Evolutionary conservation across 2,329 filamentous ascomycete species (phyloP), one percentile per base, ranked within the genome.

Genomic region (Penicillium sp.): DNA sequence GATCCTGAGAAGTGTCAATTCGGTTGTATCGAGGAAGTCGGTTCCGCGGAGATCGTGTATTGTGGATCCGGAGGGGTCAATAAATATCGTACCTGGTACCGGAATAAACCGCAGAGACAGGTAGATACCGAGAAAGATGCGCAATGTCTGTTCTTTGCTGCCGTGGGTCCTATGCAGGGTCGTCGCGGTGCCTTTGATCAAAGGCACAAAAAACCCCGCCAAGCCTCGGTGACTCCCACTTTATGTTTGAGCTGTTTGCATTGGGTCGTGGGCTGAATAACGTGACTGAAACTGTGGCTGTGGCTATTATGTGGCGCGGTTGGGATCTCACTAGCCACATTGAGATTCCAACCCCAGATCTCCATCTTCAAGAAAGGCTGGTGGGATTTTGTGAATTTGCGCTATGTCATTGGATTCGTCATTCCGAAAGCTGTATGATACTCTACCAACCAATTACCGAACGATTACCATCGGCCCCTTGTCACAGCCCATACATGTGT

Each of bases 151-250:
- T 49, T 50, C 25, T 18, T n/a, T 26, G 41, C 29, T 41, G 44
- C 22, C 26, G 27, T 29, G 33, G 23, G 40, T 29, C 18, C 25
- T 49, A 37, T 37, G 41, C 53, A 52, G 43, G 54, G 50, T 59
- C 25, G 40, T 44, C 40, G 29, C 18, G n/a, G 23, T 23, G 57
- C 59, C 57, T 55, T 56, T 31, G 12, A 31, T 58, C 53, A 61
- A 61, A 56, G 59, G 47, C 62, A 63, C 58, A 67, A 69, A 70
- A 70, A 71, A 60, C 62, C 68, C 63, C 61, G 64, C 66, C 67
- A 67, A 70, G 67, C 64, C 58, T 63, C 59, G 58, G 61, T 65
- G 57, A 66, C 60, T 61, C 65, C 61, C 58, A 63, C 58, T 44
- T 60, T 56, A 49, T 58, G 59, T 69, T 69, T 70, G 61, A 48